Base-by-base conservation (phyloP, 108 stramenopile genomes). In the Schizochytrium sp. region DNA sequence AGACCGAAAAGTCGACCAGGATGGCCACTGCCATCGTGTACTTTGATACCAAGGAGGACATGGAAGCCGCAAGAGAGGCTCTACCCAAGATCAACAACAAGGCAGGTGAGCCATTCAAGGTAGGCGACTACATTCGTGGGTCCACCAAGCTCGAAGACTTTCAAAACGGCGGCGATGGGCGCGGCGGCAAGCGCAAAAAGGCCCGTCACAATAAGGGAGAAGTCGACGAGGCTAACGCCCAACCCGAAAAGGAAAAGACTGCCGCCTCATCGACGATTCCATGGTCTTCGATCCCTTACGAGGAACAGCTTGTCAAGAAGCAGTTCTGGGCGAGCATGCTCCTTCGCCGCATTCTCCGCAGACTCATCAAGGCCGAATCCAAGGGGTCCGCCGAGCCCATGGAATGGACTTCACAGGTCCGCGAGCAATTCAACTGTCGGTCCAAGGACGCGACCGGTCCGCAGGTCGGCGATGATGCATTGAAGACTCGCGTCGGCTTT, bases 261-360 rank as follows among this genome's bases (percentile, higher is more conserved):
- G 63, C 63, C 63, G 63, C 63, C 63, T 69, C 63, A 18, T 69
- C 76, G 23, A 83, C 76, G 10, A 53, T 53, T 47, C 76, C 76
- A 0, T 83, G 76, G 76, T 12, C 48, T 16, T 47, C 45, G 18
- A 83, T 83, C 28, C 76, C 76, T 0, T 83, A 83, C 76, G 76
- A 83, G 28, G 76, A 83, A 23, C 76, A 83, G 76, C 76, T 83
- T 83, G 76, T 53, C 23, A 83, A 83, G 51, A 83, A 83, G 51
- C 76, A 83, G 76, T 53, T 83, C 48, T 47, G 51, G 76, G 51
- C 51, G 10, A 53, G 45, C 51, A 45, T 18, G 14, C 14, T 83
- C n/a, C n/a, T 83, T 18, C 51, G 48, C 45, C 45, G 51, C 25
- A 25, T 83, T 23, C 51, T 53, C 18, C 45, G 51, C 48, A 83